Evolutionary conservation across 1,139 yeast species (phyloP).

Genomic region (Suhomyces kunorum): DNA sequence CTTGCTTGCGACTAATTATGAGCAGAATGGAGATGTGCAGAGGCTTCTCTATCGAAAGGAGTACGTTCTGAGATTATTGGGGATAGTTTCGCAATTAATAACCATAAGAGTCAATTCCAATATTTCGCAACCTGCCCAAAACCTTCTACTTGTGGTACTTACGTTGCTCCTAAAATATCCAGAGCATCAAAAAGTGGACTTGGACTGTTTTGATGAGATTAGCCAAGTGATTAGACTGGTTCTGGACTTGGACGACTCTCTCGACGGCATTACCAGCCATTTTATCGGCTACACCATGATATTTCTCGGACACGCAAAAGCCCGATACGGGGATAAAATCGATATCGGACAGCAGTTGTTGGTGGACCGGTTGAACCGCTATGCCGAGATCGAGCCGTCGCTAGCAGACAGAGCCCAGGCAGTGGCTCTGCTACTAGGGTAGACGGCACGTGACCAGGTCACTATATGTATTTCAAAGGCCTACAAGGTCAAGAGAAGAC

Average conservation of each 20-base stretch:
- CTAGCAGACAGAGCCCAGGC: neutral
- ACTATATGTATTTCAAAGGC: neutral
- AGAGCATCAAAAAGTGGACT: neutral
- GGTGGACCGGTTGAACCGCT: conserved; percentile 1
- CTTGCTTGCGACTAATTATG: conserved; percentile 11
- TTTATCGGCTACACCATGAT: conserved; percentile 20
- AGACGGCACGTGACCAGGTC: neutral
- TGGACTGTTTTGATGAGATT: conserved; percentile 1
- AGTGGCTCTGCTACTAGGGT: neutral
- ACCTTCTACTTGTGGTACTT: conserved; percentile 13
- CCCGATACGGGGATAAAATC: conserved; percentile 1
- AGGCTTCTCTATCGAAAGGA: conserved; percentile 2
- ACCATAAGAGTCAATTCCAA: neutral
- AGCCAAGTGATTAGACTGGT: conserved; percentile 8
- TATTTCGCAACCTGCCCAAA: neutral
- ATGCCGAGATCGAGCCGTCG: neutral
- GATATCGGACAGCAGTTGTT: neutral
- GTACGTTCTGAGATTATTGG: conserved; percentile 1
- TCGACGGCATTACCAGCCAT: conserved; percentile 12
- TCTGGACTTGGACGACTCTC: conserved; percentile 1
- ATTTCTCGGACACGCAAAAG: conserved; percentile 15
- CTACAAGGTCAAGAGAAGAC: neutral
- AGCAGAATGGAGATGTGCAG: conserved; percentile 1
- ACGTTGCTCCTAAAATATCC: conserved; percentile 12
- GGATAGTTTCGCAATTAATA: conserved; percentile 1